A percentile compares a stretch with the other conserved stretches of the same genome.
Evolutionary conservation across 495 filamentous ascomycete genomes (phyloP).

Genomic region (Letharia columbiana): DNA sequence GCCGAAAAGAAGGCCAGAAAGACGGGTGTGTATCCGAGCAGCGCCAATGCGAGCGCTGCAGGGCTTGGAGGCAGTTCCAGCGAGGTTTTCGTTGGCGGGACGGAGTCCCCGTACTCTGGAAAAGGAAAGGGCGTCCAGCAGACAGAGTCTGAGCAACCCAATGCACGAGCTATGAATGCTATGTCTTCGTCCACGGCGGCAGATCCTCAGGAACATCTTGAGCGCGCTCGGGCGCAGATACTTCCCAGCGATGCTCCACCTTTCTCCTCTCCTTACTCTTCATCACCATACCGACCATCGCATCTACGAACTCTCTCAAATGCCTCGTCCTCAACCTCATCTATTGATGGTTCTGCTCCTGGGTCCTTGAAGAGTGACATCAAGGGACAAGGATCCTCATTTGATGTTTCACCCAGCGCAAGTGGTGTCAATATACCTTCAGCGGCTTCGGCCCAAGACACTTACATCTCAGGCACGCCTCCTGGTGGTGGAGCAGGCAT

Average conservation of each 20-base stretch:
- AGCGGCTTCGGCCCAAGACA: slow-evolving; percentile 29
- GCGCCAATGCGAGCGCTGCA: slow-evolving; percentile 30
- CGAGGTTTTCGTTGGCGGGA: slow-evolving; percentile 32
- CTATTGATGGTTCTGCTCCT: slow-evolving; percentile 54
- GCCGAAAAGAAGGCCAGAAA: slow-evolving; percentile 66
- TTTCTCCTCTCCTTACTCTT: slow-evolving; percentile 28
- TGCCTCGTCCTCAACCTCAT: slow-evolving; percentile 73
- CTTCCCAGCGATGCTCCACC: slow-evolving; percentile 23
- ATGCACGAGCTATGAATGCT: slow-evolving; percentile 15
- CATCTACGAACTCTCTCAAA: slow-evolving; percentile 74
- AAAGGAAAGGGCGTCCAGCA: slow-evolving; percentile 81
- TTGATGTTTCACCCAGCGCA: slow-evolving; percentile 31
- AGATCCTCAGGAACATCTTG: slow-evolving; percentile 22
- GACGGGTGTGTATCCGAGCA: slow-evolving; percentile 38
- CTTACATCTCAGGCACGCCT: slow-evolving; percentile 31
- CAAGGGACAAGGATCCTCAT: slow-evolving; percentile 38
- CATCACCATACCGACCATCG: slow-evolving; percentile 44
- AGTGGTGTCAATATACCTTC: slow-evolving; percentile 31
- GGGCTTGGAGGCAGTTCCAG: slow-evolving; percentile 31
- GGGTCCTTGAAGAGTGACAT: slow-evolving; percentile 41
- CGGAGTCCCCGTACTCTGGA: slow-evolving; percentile 29
- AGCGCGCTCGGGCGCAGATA: slow-evolving; percentile 27
- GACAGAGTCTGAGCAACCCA: slow-evolving; percentile 25
- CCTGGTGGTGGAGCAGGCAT: slow-evolving; percentile 46
- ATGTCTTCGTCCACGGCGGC: slow-evolving; percentile 10